Conservation (phyloP, 1,139 yeast species). For the Nakaseomyces bracarensis region DNA sequence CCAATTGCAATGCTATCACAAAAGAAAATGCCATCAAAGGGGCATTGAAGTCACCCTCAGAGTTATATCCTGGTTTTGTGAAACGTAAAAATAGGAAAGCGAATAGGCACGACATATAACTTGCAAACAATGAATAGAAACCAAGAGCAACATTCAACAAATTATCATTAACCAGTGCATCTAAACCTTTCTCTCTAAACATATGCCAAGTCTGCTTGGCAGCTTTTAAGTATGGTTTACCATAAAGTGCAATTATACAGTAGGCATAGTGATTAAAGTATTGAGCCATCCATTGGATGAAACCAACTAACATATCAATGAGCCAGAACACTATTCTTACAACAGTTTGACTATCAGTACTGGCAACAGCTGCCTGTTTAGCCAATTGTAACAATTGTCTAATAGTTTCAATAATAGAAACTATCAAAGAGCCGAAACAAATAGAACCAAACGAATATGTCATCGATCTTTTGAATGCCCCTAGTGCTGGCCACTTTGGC, state of each 20-base stretch:
- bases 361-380: conserved; percentile 35
- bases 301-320: conserved; percentile 52
- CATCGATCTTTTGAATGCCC: conserved; percentile 74
- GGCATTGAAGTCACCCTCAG: conserved; percentile 59
- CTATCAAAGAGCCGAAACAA: conserved; percentile 79
- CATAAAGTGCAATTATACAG: conserved; percentile 80
- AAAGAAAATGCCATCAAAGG: conserved; percentile 74
- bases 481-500: conserved; percentile 73
- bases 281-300: conserved; percentile 70
- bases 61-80: conserved; percentile 66
- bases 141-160: conserved; percentile 69
- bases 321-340: conserved; percentile 49
- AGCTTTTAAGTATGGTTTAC: conserved; percentile 63
- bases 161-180: conserved; percentile 78
- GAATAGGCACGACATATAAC: conserved; percentile 58
- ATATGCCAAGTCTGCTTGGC: conserved; percentile 80
- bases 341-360: conserved; percentile 37
- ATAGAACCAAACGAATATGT: conserved; percentile 87
- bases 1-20: conserved; percentile 67
- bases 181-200: conserved; percentile 72
- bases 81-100: conserved; percentile 63
- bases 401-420: conserved; percentile 61
- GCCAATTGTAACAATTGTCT: conserved; percentile 44
- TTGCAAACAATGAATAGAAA: conserved; percentile 63
- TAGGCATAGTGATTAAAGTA: conserved; percentile 90